Conservation (phyloP, 2,329 filamentous ascomycete genomes). For the Aspergillus udagawae region DNA sequence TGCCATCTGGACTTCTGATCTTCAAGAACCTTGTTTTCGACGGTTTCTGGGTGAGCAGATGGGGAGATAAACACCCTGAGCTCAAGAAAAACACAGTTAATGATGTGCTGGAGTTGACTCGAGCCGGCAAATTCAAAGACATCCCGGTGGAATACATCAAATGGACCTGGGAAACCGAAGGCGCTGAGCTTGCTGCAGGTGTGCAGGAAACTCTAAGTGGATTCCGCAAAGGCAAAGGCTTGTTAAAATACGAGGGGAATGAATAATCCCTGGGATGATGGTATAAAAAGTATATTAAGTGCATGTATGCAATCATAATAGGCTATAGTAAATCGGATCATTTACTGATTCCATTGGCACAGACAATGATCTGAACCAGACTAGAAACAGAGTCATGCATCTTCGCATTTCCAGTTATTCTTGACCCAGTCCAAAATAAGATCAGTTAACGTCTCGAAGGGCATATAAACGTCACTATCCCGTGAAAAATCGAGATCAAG, state of each 20-base stretch:
- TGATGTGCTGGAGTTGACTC: conserved; percentile 73
- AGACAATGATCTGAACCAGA: not conserved
- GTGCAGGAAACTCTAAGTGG: conserved; percentile 81
- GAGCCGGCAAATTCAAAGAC: conserved; percentile 74
- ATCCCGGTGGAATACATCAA: conserved; percentile 74
- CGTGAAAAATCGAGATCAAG: conserved; percentile 44
- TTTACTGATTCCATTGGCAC: not conserved
- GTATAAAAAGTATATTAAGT: conserved; percentile 10
- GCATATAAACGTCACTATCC: conserved; percentile 52
- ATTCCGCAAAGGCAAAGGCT: conserved; percentile 80
- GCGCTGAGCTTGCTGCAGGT: conserved; percentile 63
- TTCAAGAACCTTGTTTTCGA: conserved; percentile 88
- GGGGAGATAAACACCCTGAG: conserved; percentile 71
- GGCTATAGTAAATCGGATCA: not conserved
- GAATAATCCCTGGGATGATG: conserved; percentile 17
- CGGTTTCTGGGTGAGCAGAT: conserved; percentile 92
- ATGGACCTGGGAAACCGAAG: conserved; percentile 80
- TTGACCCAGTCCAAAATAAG: conserved; percentile 59
- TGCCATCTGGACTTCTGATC: conserved; percentile 82
- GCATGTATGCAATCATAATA: not conserved
- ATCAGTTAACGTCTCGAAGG: conserved; percentile 52
- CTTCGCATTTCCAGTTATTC: conserved; percentile 49
- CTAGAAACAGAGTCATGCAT: not conserved
- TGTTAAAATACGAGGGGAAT: conserved; percentile 70
- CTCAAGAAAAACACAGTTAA: conserved; percentile 78